phyloP scores from a whole-genome alignment of 1,139 yeast genomes.

The Kodamaea sp. region DNA sequence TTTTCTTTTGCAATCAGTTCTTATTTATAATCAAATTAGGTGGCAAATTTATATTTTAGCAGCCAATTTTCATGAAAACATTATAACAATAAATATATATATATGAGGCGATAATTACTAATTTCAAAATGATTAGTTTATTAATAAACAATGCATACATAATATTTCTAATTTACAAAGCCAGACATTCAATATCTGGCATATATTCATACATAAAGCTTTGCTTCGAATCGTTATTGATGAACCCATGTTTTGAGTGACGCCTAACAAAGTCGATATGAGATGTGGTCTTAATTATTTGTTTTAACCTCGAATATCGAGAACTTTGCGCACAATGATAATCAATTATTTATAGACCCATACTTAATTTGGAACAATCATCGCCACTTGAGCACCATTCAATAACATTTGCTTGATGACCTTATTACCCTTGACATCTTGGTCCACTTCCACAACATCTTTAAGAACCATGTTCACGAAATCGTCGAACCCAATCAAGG shows the following conservation, averaged over 20 bases:
- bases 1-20: neutral
- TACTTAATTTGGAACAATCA: constrained; percentile 39
- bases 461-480: constrained; percentile 89
- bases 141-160: no score
- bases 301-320: constrained; percentile 4
- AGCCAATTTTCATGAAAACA: no score
- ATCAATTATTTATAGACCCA: no score
- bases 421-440: constrained; percentile 34
- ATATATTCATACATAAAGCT: neutral
- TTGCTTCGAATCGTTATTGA: neutral
- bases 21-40: no score
- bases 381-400: constrained; percentile 85
- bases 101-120: no score
- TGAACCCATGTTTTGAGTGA: neutral
- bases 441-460: constrained; percentile 63
- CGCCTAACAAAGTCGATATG: no score
- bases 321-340: no score
- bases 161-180: no score
- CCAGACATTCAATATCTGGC: neutral
- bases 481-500: constrained; percentile 88
- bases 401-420: constrained; percentile 66
- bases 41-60: no score
- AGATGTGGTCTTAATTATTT: constrained; percentile 1
- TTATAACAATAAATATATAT: no score
- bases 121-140: no score